phyloP scores from a whole-genome alignment of 306 rosid genomes.

The Gillenia trifoliata region DNA sequence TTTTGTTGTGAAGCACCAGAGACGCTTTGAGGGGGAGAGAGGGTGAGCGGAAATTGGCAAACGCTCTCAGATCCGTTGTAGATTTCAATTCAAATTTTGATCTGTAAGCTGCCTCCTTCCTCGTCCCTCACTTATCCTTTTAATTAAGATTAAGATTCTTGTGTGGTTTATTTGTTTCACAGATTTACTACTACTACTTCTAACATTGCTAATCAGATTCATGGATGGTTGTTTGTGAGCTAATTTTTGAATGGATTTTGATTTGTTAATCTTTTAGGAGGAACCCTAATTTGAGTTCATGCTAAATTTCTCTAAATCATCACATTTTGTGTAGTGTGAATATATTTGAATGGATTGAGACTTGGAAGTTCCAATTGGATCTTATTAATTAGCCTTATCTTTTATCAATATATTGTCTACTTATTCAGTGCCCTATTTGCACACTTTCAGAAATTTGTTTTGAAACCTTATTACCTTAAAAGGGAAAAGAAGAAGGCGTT shows the following conservation, averaged over 20 bases:
- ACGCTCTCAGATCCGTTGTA: neutral
- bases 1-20: neutral
- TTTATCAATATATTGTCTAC: neutral
- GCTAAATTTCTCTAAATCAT: neutral
- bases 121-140: neutral
- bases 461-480: slow-evolving; percentile 74
- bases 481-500: slow-evolving; percentile 77
- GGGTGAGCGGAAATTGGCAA: neutral
- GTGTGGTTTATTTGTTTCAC: too few species aligned
- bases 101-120: slow-evolving; percentile 20
- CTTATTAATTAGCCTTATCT: neutral
- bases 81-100: slow-evolving; percentile 9
- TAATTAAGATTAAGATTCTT: too few species aligned
- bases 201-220: too few species aligned
- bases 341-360: neutral
- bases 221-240: too few species aligned
- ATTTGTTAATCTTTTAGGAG: too few species aligned
- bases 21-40: neutral
- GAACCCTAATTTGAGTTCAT: neutral
- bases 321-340: neutral
- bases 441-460: slow-evolving; percentile 60
- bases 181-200: too few species aligned
- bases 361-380: neutral
- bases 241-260: too few species aligned
- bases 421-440: slow-evolving; percentile 8